Evolutionary conservation across 495 filamentous ascomycete genomes (phyloP).

Genomic region (Penicillium coprophilum): DNA sequence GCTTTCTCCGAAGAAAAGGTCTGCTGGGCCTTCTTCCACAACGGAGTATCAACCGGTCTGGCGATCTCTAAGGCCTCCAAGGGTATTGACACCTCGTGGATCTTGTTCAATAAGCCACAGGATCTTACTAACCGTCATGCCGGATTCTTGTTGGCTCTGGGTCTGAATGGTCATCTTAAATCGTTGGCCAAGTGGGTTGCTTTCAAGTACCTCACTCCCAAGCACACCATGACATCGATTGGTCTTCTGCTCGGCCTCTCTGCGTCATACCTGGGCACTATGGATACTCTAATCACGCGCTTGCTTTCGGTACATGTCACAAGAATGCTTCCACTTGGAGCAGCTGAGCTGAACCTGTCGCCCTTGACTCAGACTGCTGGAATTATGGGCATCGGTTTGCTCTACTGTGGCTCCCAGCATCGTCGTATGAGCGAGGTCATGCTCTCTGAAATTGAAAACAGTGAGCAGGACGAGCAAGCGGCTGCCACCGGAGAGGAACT

Average conservation of each 20-base stretch:
- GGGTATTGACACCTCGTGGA: conserved; percentile 97
- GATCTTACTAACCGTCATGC: conserved; percentile 93
- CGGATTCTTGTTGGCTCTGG: conserved; percentile 85
- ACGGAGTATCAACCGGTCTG: conserved; percentile 85
- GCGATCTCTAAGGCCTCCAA: conserved; percentile 87
- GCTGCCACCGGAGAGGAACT: conserved; percentile 61
- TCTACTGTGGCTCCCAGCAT: conserved; percentile 95
- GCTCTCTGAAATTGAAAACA: conserved; percentile 92
- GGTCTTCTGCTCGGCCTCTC: conserved; percentile 89
- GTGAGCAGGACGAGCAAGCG: conserved; percentile 68
- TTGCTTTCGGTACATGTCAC: conserved; percentile 97
- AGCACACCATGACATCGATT: conserved; percentile 98
- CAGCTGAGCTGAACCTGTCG: conserved; percentile 91
- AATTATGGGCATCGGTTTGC: conserved; percentile 93
- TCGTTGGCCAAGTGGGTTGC: conserved; percentile 95
- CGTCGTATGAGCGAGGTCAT: conserved; percentile 98
- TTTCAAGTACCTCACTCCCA: conserved; percentile 97
- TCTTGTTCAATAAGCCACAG: conserved; percentile 92
- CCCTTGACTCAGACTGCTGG: conserved; percentile 93
- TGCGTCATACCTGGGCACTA: conserved; percentile 90
- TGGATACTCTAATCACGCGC: conserved; percentile 93
- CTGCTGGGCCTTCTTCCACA: conserved; percentile 97
- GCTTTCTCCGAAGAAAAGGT: conserved; percentile 92
- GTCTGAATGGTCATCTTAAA: conserved; percentile 94
- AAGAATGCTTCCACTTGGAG: conserved; percentile 84